These are phyloP conservation scores for Rhododendron henanense DNA, from an alignment of 148 eudicot genomes.

Conservation along the genomic window DNA sequence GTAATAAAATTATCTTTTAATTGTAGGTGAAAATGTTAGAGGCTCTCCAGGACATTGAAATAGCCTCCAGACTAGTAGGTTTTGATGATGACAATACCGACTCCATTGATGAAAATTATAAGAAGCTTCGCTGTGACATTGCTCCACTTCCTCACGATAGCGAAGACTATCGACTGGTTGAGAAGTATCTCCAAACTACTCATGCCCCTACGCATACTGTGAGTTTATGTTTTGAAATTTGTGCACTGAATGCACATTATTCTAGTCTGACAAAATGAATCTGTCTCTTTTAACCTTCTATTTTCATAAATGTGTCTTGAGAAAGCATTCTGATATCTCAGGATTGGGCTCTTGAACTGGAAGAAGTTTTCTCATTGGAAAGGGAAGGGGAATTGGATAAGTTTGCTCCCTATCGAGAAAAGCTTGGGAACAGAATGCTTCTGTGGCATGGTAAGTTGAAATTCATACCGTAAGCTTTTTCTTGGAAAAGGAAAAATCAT, in stretches of 20 bases:
- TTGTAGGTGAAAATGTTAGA: slow-evolving; percentile 94
- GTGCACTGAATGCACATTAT: not conserved
- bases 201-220: slow-evolving; percentile 99
- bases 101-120: slow-evolving; percentile 79
- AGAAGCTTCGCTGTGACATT: slow-evolving; percentile 78
- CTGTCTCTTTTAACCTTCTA: not conserved
- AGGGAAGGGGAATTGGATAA: slow-evolving; percentile 86
- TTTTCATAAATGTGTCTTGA: not conserved
- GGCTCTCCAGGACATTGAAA: slow-evolving; percentile 99
- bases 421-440: slow-evolving; percentile 93
- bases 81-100: slow-evolving; percentile 74
- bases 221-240: slow-evolving; percentile 15
- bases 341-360: slow-evolving; percentile 91
- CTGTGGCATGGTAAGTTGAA: slow-evolving; percentile 86
- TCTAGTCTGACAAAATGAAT: slow-evolving; percentile 6
- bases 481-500: not conserved
- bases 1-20: not conserved
- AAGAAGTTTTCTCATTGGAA: slow-evolving; percentile 86
- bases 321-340: slow-evolving; percentile 18
- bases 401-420: slow-evolving; percentile 67
- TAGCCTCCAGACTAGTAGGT: slow-evolving; percentile 95
- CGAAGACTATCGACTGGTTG: slow-evolving; percentile 74
- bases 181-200: slow-evolving; percentile 88
- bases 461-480: not conserved
- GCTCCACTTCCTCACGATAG: slow-evolving; percentile 71